These are phyloP conservation scores for Trichoderma koningiopsis DNA, from an alignment of 2,329 filamentous ascomycete genomes.

Conservation along the genomic window DNA sequence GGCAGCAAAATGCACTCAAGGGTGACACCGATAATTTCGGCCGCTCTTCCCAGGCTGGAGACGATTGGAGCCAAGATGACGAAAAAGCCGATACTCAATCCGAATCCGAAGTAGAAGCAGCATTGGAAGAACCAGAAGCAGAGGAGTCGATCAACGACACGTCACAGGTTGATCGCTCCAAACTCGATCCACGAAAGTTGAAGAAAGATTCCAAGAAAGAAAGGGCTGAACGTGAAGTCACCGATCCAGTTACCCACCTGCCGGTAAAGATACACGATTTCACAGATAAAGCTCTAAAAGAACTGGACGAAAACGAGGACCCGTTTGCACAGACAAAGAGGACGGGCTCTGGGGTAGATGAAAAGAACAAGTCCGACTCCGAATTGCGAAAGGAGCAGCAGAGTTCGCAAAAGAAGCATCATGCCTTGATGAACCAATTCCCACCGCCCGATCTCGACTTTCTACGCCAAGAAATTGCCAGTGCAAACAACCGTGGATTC, in stretches of 20 bases:
- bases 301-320: slow-evolving; percentile 37
- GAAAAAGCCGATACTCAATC: slow-evolving; percentile 7
- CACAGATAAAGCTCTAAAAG: slow-evolving; percentile 60
- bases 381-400: slow-evolving; percentile 42
- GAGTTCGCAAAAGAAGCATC: slow-evolving; percentile 42
- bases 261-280: slow-evolving; percentile 70
- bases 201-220: slow-evolving; percentile 53
- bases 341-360: slow-evolving; percentile 43
- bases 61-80: not conserved
- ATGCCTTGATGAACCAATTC: slow-evolving; percentile 48
- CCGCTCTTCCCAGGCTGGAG: slow-evolving; percentile 16
- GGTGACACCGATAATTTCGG: slow-evolving; percentile 30
- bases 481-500: slow-evolving; percentile 39
- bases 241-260: slow-evolving; percentile 72
- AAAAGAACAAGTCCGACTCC: slow-evolving; percentile 44
- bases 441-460: slow-evolving; percentile 52
- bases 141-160: slow-evolving; percentile 37
- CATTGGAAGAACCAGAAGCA: slow-evolving; percentile 28
- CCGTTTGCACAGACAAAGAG: slow-evolving; percentile 41
- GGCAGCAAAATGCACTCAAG: slow-evolving; percentile 45
- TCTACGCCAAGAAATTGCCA: slow-evolving; percentile 39
- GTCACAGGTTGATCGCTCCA: slow-evolving; percentile 41
- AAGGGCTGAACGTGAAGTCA: slow-evolving; percentile 62
- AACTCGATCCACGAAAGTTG: slow-evolving; percentile 49
- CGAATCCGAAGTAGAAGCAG: slow-evolving; percentile 25